Conservation (phyloP, 805 yeast genomes). For the Candida mattraensis region DNA sequence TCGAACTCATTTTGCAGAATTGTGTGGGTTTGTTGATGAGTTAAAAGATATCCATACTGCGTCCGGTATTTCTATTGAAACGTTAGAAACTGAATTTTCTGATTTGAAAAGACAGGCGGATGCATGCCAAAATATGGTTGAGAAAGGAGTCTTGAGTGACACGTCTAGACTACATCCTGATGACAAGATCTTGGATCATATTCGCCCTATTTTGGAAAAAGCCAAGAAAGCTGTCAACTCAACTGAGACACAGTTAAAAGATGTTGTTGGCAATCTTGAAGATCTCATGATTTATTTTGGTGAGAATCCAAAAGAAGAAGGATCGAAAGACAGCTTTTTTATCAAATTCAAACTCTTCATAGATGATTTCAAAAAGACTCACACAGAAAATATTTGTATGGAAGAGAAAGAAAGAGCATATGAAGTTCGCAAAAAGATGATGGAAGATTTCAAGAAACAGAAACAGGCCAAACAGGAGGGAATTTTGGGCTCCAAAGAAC, state of each 20-base stretch:
- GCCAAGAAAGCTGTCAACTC: slow-evolving; percentile 46
- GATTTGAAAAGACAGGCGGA: slow-evolving; percentile 52
- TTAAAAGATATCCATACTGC: slow-evolving; percentile 51
- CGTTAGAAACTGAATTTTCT: slow-evolving; percentile 55
- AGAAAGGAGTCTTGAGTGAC: slow-evolving; percentile 66
- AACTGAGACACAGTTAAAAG: slow-evolving; percentile 49
- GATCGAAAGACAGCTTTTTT: slow-evolving; percentile 60
- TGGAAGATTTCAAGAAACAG: slow-evolving; percentile 39
- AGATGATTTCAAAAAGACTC: slow-evolving; percentile 61
- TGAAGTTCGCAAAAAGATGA: slow-evolving; percentile 58
- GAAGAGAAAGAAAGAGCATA: slow-evolving; percentile 70
- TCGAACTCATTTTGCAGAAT: slow-evolving; percentile 64
- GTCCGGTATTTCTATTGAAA: slow-evolving; percentile 63
- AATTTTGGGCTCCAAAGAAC: slow-evolving; percentile 1
- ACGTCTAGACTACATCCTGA: slow-evolving; percentile 61
- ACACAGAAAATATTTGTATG: slow-evolving; percentile 59
- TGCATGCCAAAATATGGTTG: slow-evolving; percentile 53
- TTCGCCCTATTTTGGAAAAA: slow-evolving; percentile 37
- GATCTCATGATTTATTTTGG: slow-evolving; percentile 70
- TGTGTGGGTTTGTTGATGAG: slow-evolving; percentile 61
- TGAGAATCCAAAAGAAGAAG: slow-evolving; percentile 56
- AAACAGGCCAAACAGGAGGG: slow-evolving; percentile 9
- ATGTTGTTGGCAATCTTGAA: slow-evolving; percentile 53
- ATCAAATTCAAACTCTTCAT: slow-evolving; percentile 60
- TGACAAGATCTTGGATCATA: slow-evolving; percentile 57